Conservation (phyloP, 805 yeast genomes). For the Candida andamanensis region DNA sequence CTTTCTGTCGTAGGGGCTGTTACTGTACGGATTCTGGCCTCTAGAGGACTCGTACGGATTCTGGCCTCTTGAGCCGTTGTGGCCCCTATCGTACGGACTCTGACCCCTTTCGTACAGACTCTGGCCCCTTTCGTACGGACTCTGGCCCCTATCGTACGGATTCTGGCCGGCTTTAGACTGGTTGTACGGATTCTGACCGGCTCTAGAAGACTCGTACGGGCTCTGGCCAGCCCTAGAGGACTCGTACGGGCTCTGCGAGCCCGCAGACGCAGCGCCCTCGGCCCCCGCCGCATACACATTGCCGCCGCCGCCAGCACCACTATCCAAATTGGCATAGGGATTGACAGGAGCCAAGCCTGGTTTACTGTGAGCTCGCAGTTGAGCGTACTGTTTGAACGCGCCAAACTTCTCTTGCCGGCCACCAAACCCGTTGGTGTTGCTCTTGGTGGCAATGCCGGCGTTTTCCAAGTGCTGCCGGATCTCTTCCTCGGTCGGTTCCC, state of each 20-base stretch:
- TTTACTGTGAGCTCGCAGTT: conserved; percentile 29
- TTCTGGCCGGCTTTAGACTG: background rate
- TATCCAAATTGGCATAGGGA: conserved; percentile 33
- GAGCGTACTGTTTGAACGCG: conserved; percentile 47
- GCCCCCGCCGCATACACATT: conserved; percentile 4
- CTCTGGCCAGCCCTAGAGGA: background rate
- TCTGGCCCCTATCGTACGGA: conserved; percentile 5
- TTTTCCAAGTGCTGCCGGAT: conserved; percentile 34
- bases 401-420: conserved; percentile 46
- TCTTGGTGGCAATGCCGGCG: conserved; percentile 39
- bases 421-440: conserved; percentile 11
- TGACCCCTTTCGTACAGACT: background rate
- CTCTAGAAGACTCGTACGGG: background rate
- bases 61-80: no score
- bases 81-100: no score
- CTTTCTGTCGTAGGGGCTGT: conserved; percentile 1
- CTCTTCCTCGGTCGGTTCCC: conserved; percentile 48
- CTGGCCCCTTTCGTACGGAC: conserved; percentile 5
- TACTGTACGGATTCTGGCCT: background rate
- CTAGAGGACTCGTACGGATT: background rate
- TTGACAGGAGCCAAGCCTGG: conserved; percentile 39
- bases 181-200: background rate
- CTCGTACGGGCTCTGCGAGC: background rate
- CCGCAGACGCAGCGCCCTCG: background rate
- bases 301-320: conserved; percentile 5